These are phyloP conservation scores for Drosera spatulata DNA, from an alignment of 179 eudicot genomes.

Conservation along the genomic window DNA sequence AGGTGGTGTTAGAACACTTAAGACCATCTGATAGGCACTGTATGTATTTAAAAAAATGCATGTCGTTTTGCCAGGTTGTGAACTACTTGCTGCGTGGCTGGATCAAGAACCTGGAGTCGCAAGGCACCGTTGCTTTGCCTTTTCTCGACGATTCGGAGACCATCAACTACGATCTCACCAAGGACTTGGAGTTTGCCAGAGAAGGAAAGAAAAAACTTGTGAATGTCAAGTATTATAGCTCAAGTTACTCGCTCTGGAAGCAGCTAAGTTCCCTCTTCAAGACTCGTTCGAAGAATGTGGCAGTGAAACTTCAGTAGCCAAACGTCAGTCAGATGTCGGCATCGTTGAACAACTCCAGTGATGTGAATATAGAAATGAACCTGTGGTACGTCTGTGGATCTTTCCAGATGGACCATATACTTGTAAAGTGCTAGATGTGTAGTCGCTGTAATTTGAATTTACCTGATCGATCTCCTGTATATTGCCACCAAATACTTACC, in stretches of 20 bases:
- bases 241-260: slow-evolving; percentile 56
- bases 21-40: too few relatives aligned
- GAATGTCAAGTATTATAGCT: slow-evolving; percentile 47
- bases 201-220: slow-evolving; percentile 54
- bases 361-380: too few relatives aligned
- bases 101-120: slow-evolving; percentile 62
- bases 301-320: slow-evolving; percentile 14
- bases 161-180: slow-evolving; percentile 20
- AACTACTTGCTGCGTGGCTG: slow-evolving; percentile 79
- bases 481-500: too few relatives aligned
- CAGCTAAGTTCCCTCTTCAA: slow-evolving; percentile 43
- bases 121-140: slow-evolving; percentile 51
- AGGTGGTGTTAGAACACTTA: too few relatives aligned
- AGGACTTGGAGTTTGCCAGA: slow-evolving; percentile 62
- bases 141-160: slow-evolving; percentile 42
- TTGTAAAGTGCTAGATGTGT: too few relatives aligned
- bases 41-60: too few relatives aligned
- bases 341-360: too few relatives aligned
- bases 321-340: too few relatives aligned
- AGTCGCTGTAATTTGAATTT: too few relatives aligned
- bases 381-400: too few relatives aligned
- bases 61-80: slow-evolving; percentile 62
- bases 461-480: too few relatives aligned
- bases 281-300: slow-evolving; percentile 20
- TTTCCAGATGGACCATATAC: too few relatives aligned